phyloP scores from a whole-genome alignment of 1,284 basidiomycete genomes.

The Cronartium quercuum region DNA sequence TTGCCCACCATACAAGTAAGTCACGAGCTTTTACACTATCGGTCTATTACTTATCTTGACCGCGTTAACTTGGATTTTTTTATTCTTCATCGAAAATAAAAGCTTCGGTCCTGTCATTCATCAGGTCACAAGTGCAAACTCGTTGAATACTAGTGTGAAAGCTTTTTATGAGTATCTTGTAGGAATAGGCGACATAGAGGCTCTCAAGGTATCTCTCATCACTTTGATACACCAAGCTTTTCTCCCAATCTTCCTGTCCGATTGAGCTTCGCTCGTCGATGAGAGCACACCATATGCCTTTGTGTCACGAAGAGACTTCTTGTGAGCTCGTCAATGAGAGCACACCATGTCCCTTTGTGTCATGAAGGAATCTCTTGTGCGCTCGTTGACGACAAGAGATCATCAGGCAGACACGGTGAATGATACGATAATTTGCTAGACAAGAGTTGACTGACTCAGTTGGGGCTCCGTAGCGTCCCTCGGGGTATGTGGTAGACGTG shows the following conservation, averaged over 20 bases:
- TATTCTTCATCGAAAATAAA: neutral
- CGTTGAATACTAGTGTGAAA: conserved; percentile 1
- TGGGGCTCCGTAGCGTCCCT: neutral
- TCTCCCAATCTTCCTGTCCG: no score
- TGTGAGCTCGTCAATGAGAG: no score
- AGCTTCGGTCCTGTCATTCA: neutral
- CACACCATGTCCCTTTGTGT: no score
- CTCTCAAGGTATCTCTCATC: neutral
- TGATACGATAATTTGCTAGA: neutral
- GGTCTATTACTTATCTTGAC: no score
- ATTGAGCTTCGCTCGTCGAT: no score
- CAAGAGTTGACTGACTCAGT: neutral
- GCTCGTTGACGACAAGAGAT: no score
- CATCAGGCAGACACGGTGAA: no score
- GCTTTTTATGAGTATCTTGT: neutral
- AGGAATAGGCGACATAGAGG: neutral
- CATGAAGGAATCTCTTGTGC: no score
- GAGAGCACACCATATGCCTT: no score
- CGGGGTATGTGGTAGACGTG: conserved; percentile 54
- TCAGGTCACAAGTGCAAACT: neutral
- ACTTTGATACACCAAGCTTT: neutral
- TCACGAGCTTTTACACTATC: neutral
- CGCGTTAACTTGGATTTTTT: neutral
- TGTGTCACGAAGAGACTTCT: no score
- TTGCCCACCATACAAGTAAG: neutral